Base-by-base conservation (phyloP, 345 rosid genomes). In the Luvunga scandens region DNA sequence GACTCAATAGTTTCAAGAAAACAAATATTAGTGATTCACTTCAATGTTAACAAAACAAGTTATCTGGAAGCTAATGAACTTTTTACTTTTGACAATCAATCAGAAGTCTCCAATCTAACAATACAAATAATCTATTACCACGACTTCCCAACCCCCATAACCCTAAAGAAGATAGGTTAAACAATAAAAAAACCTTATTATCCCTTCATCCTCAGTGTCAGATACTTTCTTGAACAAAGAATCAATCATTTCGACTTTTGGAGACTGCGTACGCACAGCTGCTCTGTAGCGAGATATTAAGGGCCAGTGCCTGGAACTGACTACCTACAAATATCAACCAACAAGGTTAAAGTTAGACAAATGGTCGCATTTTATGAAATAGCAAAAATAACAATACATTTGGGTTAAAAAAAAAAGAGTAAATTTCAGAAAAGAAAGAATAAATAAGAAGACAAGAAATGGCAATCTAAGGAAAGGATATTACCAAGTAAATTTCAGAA, bases 221-320 rank as follows among this genome's bases (percentile, higher is more conserved):
- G 96, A 90, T 2, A 86, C 88, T 70, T 64, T 82, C 87, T 93
- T 87, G 81, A 89, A 81, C 4, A 95, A 82, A 60, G 91, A 86
- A 80, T 93, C 97, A 19, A 95, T 89, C 97, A 95, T 95, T 85
- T 95, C 99, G 72, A 89, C 87, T 82, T 92, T 93, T 1, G 98
- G 90, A 22, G 96, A 86, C 80, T 93, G 99, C 10, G 98, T 90
- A 3, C 99, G 92, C 8, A 95, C 98, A 76, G 92, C 85, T 67
- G 99, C 97, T 78, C 96, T 88, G 57, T 95, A 93, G 6, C 91
- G 89, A 39, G 97, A 95, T 71, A 93, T 86, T 73, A 90, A 74
- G 19, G 99, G 99, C 97, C 99, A 92, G 33, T 92, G 85, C 83
- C 99, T 88, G 19, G 99, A 93, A 82, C 97, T 90, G 66, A 95